Evolutionary conservation across 345 rosid genomes (phyloP), one percentile per base, ranked within the genome.

Genomic region (Gossypium rotundifolium): DNA sequence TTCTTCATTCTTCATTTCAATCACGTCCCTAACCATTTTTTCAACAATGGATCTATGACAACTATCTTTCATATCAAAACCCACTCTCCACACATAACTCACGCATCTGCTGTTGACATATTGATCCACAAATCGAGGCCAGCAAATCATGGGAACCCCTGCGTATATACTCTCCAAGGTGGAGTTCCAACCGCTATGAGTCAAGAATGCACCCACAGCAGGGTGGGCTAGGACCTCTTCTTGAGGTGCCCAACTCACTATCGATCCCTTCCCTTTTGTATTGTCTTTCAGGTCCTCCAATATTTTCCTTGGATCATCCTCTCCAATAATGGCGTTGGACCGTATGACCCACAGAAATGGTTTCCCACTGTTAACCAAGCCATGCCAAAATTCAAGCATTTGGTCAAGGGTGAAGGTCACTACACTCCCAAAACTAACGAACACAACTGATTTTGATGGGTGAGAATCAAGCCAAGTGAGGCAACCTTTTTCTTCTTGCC

Each of bases 151-250:
- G 0, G 89, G 90, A 61, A 82, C 81, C 1, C 88, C 89, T 0
- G 80, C 82, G 0, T 51, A 59, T 0, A 83, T 63, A 25, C 89
- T 82, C 61, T 88, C 90, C 80, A 87, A 27, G 0, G 83, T 88
- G 0, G 90, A 88, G 81, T 88, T 88, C 90, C 92, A 88, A 2
- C 90, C 86, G 16, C 80, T 72, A 23, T 84, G 85, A 0, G 86
- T 82, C 48, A 83, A 65, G 54, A 86, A 85, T 52, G 84, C 88
- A 46, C 86, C 86, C 0, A 83, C 44, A 0, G 92, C 79, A 2
- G 11, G 29, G 61, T 88, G 87, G 11, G 60, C 51, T 46, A 86
- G 62, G 7, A 85, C 89, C 75, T 86, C 81, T 38, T 86, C 86
- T 55, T 88, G 88, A 0, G 88, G 84, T 2, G 75, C 79, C 87